A percentile compares a stretch with the other conserved stretches of the same genome.
Evolutionary conservation across 768 basidiomycete genomes (phyloP).

Genomic region (Favolaschia claudopus): DNA sequence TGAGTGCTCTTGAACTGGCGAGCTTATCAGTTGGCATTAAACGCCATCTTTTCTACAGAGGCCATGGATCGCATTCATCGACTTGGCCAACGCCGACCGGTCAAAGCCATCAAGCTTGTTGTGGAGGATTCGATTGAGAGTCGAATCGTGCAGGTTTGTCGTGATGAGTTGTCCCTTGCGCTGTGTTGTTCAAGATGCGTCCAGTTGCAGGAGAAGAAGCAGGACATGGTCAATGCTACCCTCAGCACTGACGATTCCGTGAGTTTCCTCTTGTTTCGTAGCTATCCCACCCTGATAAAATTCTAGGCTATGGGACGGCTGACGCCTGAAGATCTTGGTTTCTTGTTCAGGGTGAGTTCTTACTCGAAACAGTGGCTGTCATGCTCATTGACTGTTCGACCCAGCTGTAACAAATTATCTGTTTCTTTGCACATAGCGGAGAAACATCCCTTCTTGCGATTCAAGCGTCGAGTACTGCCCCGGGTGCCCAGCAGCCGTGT

Average conservation of each 20-base stretch:
- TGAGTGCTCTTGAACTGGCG: conserved; percentile 45
- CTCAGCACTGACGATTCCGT: conserved; percentile 83
- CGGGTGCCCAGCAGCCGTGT: too few relatives aligned
- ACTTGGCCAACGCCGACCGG: conserved; percentile 92
- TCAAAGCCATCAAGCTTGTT: conserved; percentile 92
- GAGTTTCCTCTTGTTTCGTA: conserved; percentile 30
- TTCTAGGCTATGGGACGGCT: conserved; percentile 89
- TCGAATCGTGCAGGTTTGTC: conserved; percentile 83
- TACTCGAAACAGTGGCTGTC: too few relatives aligned
- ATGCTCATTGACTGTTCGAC: too few relatives aligned
- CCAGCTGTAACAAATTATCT: too few relatives aligned
- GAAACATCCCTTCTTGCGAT: too few relatives aligned
- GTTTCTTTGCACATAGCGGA: too few relatives aligned
- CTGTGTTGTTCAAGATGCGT: not conserved
- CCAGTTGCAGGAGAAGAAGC: conserved; percentile 95
- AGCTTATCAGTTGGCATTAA: not conserved
- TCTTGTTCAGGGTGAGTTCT: conserved; percentile 62
- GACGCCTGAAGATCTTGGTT: conserved; percentile 81
- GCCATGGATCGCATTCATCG: conserved; percentile 98
- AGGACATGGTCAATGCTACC: conserved; percentile 92
- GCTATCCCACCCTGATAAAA: conserved; percentile 5
- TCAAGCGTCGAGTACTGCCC: too few relatives aligned
- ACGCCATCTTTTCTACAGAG: conserved; percentile 54
- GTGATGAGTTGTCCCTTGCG: not conserved
- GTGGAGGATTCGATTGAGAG: conserved; percentile 97